phyloP scores from a whole-genome alignment of 805 yeast species.

The Candida nemodendra region DNA sequence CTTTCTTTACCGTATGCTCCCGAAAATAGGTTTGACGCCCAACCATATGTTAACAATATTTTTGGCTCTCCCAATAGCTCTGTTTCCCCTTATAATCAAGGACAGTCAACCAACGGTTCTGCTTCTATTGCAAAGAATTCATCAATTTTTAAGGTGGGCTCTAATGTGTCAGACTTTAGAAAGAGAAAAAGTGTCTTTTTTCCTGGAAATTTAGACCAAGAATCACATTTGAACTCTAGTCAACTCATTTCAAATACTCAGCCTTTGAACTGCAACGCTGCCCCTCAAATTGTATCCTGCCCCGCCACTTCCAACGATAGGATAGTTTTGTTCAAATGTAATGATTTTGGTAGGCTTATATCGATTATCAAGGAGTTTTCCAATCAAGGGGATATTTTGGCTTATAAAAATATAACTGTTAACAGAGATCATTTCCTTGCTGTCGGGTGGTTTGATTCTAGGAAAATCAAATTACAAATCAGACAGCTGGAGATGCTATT shows the following conservation, averaged over 20 bases:
- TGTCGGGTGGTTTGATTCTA: slow-evolving; percentile 32
- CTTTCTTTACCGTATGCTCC: slow-evolving; percentile 4
- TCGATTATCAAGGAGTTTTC: slow-evolving; percentile 11
- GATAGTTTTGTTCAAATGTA: slow-evolving; percentile 15
- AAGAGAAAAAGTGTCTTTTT: slow-evolving; percentile 7
- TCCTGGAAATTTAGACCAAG: slow-evolving; percentile 3
- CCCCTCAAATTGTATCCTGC: too few species aligned
- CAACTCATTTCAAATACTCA: too few species aligned
- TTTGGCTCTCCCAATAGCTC: slow-evolving; percentile 3
- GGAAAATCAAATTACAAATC: slow-evolving; percentile 20
- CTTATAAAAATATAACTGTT: slow-evolving; percentile 11
- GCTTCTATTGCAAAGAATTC: too few species aligned
- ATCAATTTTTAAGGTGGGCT: background rate
- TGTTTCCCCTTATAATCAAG: slow-evolving; percentile 1
- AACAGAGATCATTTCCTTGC: slow-evolving; percentile 7
- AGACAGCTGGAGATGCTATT: slow-evolving; percentile 17
- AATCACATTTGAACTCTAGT: slow-evolving; percentile 3
- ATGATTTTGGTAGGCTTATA: slow-evolving; percentile 10
- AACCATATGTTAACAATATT: slow-evolving; percentile 1
- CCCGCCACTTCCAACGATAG: slow-evolving; percentile 11
- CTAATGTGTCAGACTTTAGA: background rate
- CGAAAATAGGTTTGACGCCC: slow-evolving; percentile 6
- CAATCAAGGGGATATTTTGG: slow-evolving; percentile 15
- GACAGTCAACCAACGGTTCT: too few species aligned
- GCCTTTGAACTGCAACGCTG: too few species aligned